Evolutionary conservation across 2,329 filamentous ascomycete species (phyloP).

Genomic region (Epichloe sibirici): DNA sequence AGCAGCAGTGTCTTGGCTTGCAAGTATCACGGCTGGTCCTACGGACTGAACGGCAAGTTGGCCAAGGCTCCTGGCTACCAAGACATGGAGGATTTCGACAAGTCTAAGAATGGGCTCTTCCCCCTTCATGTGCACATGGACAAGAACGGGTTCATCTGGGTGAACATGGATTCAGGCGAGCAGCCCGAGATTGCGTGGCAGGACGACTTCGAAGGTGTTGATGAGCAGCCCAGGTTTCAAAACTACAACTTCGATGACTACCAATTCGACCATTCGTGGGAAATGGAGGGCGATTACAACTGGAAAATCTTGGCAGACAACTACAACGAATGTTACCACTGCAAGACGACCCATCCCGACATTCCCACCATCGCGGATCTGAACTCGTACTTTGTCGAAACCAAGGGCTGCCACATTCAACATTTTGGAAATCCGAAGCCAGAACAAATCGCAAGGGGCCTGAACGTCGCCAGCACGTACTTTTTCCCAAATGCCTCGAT

Average conservation of each 20-base stretch:
- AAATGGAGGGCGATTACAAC: constrained; percentile 44
- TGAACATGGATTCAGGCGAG: constrained; percentile 38
- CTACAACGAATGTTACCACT: constrained; percentile 57
- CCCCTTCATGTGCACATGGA: constrained; percentile 42
- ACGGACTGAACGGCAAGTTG: constrained; percentile 42
- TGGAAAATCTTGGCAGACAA: constrained; percentile 52
- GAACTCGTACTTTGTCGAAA: constrained; percentile 39
- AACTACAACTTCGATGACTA: constrained; percentile 40
- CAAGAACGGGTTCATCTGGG: constrained; percentile 42
- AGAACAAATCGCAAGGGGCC: constrained; percentile 34
- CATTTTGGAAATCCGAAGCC: constrained; percentile 35
- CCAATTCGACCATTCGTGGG: constrained; percentile 43
- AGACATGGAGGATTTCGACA: constrained; percentile 42
- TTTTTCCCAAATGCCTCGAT: constrained; percentile 39
- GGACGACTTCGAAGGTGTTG: constrained; percentile 37
- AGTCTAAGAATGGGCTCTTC: constrained; percentile 41
- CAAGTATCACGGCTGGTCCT: constrained; percentile 53
- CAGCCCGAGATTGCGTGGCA: constrained; percentile 37
- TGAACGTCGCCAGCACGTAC: constrained; percentile 34
- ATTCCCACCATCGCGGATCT: constrained; percentile 45
- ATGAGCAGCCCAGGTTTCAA: constrained; percentile 31
- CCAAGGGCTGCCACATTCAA: constrained; percentile 35
- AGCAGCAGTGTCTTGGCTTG: constrained; percentile 41
- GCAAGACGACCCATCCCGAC: constrained; percentile 45
- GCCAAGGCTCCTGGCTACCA: constrained; percentile 50